A percentile compares a stretch with the other conserved stretches of the same genome.
Conservation (phyloP, 2,329 filamentous ascomycete species). For the Pezicula rhizophila region DNA sequence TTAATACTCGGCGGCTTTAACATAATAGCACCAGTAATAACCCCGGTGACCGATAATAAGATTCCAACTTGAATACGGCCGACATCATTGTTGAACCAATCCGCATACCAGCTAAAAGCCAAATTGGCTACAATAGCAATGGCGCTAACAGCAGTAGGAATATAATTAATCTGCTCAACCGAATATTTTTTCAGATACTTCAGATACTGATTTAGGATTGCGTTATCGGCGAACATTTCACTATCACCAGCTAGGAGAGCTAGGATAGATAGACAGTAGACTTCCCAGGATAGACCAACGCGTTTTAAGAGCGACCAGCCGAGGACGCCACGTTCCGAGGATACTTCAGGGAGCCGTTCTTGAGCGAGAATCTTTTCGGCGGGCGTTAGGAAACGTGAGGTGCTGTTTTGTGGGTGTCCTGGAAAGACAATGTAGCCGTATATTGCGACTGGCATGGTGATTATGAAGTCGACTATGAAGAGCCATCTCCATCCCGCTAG, state of each 20-base stretch:
- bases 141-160: neutral
- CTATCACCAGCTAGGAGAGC: too few species aligned
- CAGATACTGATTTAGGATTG: too few species aligned
- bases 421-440: slow-evolving; percentile 40
- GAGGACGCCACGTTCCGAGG: neutral
- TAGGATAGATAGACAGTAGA: too few species aligned
- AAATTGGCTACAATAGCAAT: neutral
- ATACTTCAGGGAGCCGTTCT: neutral
- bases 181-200: slow-evolving; percentile 20
- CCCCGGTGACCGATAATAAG: too few species aligned
- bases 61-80: too few species aligned
- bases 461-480: slow-evolving; percentile 41
- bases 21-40: too few species aligned
- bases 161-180: slow-evolving; percentile 3
- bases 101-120: too few species aligned
- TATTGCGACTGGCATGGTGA: slow-evolving; percentile 45
- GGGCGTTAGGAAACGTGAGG: neutral
- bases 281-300: neutral
- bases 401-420: slow-evolving; percentile 31
- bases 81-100: too few species aligned
- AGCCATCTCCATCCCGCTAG: slow-evolving; percentile 40
- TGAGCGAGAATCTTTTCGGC: neutral
- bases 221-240: too few species aligned
- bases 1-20: too few species aligned
- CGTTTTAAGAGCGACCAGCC: neutral